phyloP scores from a whole-genome alignment of 2,329 filamentous ascomycete species.

The Emergomyces pasteurianus region DNA sequence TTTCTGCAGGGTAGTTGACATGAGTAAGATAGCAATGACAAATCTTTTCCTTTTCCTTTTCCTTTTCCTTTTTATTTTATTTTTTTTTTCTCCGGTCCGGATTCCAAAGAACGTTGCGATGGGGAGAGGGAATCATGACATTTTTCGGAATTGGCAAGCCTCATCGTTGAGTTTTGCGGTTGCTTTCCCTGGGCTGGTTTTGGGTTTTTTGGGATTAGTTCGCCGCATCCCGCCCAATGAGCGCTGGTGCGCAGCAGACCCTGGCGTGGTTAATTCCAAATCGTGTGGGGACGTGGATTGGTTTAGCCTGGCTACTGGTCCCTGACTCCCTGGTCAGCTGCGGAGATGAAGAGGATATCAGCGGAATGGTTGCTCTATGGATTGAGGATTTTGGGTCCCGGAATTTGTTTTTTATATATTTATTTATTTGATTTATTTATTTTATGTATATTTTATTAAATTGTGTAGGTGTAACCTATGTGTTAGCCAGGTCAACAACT shows the following conservation, averaged over 20 bases:
- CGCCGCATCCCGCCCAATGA: neutral
- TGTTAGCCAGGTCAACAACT: too few species aligned
- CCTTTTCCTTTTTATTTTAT: too few species aligned
- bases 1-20: neutral
- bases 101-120: neutral
- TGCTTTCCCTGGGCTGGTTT: neutral
- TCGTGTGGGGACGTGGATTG: neutral
- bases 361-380: too few species aligned
- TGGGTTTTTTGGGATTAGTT: neutral
- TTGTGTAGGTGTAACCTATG: too few species aligned
- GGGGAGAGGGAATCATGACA: neutral
- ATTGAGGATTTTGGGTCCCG: too few species aligned
- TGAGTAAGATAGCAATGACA: neutral
- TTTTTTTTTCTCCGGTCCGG: neutral
- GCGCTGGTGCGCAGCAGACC: neutral
- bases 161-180: neutral
- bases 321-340: too few species aligned
- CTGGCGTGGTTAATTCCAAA: neutral
- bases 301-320: too few species aligned
- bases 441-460: too few species aligned
- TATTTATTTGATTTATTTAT: too few species aligned
- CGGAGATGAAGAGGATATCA: too few species aligned
- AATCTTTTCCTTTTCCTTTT: too few species aligned
- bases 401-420: too few species aligned
- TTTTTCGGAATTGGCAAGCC: neutral